Base-by-base conservation (phyloP, 192 early-diverging fungal genomes). In the Linderina pennispora region DNA sequence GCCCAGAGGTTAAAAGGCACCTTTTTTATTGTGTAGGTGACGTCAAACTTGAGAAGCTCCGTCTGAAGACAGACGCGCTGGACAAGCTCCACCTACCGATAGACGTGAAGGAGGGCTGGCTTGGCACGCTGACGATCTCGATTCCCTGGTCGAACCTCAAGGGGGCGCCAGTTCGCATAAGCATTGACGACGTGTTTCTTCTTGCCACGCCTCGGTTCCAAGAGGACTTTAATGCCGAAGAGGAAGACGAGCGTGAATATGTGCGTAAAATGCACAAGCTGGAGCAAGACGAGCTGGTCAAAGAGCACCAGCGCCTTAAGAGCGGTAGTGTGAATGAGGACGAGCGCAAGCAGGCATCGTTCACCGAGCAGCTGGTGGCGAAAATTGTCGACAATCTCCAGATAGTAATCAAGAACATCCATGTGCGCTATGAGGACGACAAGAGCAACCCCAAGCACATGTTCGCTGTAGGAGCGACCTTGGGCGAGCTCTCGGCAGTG, bases 91-190 rank as follows among this genome's bases (percentile, higher is more conserved):
- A 89, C 40, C 76, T 99, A 13, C 96, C 96, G 11, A 83, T 99
- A 3, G 91, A 97, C 55, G 90, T 99, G 4, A 56, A 85, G 26
- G 85, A 94, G 77, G 65, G 92, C 13, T 91, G 89, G 60, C 80
- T 99, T 15, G 96, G 96, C 18, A 85, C 90, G 43, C 81, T 97
- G 19, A 92, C 85, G 0, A 68, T 97, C 5, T 86, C 77, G n/a
- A 96, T 99, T 42, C 94, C 96, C 7, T 99, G 96, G 96, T 85
- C 80, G 3, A 95, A 99, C 67, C 73, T 99, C 43, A 96, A 91
- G 57, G 88, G 86, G 65, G 87, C 91, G 65, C 93, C 96, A 1
- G 89, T 97, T 25, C 84, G 87, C 42, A 78, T 95, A 45, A 70
- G 79, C 35, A 85, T 99, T 53, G 87, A 92, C 53, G 79, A 97